Conservation (phyloP, 73 alveolate genomes). For the Stentor coeruleus region DNA sequence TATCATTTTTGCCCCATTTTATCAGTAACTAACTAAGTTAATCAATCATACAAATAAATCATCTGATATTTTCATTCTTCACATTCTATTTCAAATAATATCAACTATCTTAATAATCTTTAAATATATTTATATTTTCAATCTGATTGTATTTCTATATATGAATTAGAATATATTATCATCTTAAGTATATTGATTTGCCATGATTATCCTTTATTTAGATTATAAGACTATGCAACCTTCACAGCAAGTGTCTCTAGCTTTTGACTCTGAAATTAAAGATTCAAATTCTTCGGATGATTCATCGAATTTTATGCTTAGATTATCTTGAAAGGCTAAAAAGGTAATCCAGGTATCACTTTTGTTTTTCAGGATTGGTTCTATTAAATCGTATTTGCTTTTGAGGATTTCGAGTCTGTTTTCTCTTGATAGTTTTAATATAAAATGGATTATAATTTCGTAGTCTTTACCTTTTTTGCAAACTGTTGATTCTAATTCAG, state of each 20-base stretch:
- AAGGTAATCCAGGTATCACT: too few relatives aligned
- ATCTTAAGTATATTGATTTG: too few relatives aligned
- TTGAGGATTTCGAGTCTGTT: not conserved
- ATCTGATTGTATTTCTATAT: not conserved
- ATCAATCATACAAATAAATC: constrained; percentile 68
- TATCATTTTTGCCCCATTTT: constrained; percentile 58
- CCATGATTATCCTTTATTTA: too few relatives aligned
- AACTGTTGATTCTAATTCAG: not conserved
- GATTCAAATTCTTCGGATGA: too few relatives aligned
- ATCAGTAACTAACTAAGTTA: constrained; percentile 63
- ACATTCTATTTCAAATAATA: not conserved
- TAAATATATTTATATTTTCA: too few relatives aligned
- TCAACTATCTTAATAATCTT: too few relatives aligned
- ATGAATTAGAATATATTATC: not conserved
- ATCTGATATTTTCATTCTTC: constrained; percentile 49
- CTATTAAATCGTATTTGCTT: not conserved
- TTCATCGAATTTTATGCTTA: too few relatives aligned
- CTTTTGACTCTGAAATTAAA: too few relatives aligned
- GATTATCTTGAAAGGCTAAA: too few relatives aligned
- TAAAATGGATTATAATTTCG: not conserved
- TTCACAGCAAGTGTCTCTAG: too few relatives aligned
- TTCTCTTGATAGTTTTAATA: not conserved
- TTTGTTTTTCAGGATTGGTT: too few relatives aligned
- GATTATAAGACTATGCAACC: too few relatives aligned
- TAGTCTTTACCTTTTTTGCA: not conserved